Conservation (phyloP, 2,329 filamentous ascomycete genomes). For the Paecilomyces niveus region DNA sequence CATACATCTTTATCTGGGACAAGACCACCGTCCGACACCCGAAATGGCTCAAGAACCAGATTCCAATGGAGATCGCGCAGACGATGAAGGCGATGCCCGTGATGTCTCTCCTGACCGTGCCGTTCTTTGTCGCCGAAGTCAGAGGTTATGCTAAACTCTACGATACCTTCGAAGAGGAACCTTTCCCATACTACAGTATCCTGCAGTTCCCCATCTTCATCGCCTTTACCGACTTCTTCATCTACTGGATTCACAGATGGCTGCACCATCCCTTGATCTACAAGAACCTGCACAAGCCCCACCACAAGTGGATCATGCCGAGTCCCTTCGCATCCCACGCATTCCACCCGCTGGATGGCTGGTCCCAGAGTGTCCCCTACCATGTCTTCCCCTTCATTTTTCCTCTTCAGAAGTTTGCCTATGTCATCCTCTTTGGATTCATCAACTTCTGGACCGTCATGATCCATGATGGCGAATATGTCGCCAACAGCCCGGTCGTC, state of each 20-base stretch:
- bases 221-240: constrained; percentile 78
- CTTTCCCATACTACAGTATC: constrained; percentile 69
- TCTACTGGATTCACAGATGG: constrained; percentile 87
- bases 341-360: constrained; percentile 92
- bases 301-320: constrained; percentile 99
- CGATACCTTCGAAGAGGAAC: constrained; percentile 67
- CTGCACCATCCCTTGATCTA: constrained; percentile 76
- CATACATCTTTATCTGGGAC: constrained; percentile 86
- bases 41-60: constrained; percentile 91
- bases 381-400: constrained; percentile 90
- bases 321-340: constrained; percentile 88
- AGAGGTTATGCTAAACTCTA: constrained; percentile 83
- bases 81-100: constrained; percentile 68
- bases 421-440: constrained; percentile 77
- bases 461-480: constrained; percentile 93
- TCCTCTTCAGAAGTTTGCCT: constrained; percentile 84
- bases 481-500: constrained; percentile 81
- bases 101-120: constrained; percentile 75
- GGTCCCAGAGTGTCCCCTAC: constrained; percentile 80
- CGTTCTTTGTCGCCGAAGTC: constrained; percentile 76
- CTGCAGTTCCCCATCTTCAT: constrained; percentile 84
- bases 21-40: constrained; percentile 83
- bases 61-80: constrained; percentile 76
- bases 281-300: constrained; percentile 88
- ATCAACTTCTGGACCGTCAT: constrained; percentile 97